Evolutionary conservation across 495 filamentous ascomycete species (phyloP), one percentile per base, ranked within the genome.

Genomic region (Talaromyces wortmannii): DNA sequence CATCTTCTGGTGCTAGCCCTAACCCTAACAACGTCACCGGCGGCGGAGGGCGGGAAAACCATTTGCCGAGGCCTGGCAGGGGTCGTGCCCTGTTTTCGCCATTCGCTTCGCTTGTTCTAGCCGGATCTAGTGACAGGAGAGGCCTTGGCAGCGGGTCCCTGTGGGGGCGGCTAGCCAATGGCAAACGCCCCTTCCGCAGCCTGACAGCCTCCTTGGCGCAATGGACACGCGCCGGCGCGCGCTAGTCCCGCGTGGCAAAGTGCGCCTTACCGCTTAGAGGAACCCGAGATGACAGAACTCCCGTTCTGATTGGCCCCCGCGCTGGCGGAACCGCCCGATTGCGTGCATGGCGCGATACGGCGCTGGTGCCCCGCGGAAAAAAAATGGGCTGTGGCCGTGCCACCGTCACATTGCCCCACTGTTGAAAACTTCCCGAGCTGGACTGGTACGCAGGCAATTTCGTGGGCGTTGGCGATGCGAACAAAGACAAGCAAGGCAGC

Each of bases 181-280:
- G 23, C 4, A 23, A 23, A 23, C 23, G 45, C 63, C 69, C 36
- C 36, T 2, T 10, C 36, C 8, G 36, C 8, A 40, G 36, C 36
- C 8, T 13, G 8, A 10, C 36, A 10, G 36, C 8, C 36, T 40
- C 36, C 8, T 2, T 40, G 36, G 36, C 36, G 36, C 23, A 4
- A 4, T 23, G 23, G 23, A 23, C 2, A 23, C 23, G 23, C 23
- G 23, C 23, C 23, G 23, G 23, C 23, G 23, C 36, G 36, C 36
- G 36, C 36, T 40, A 40, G 36, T 8, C 36, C 36, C 36, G 8
- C 36, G 36, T 40, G 36, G 36, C 36, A 8, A 40, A 2, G 8
- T 2, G 13, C 36, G 5, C 36, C 36, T 40, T 40, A 5, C 36
- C 36, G 2, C 8, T 10, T 40, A 2, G 2, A 5, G 36, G 1